Evolutionary conservation across 73 alveolate genomes (phyloP).

Genomic region (Paramecium sonneborni): DNA sequence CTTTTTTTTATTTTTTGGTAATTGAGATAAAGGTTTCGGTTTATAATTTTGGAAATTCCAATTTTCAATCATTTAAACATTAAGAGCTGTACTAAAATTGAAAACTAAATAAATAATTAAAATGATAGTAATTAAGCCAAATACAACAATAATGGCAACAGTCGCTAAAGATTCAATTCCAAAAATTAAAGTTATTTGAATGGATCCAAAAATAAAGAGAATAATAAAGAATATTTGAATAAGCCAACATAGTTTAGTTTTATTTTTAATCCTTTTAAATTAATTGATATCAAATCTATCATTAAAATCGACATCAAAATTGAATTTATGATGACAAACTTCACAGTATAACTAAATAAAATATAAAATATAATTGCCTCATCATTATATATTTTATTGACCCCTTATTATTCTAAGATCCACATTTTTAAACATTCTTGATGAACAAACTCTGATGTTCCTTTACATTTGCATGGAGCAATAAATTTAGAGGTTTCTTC

Average conservation of each 20-base stretch:
- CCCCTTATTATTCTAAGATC: conserved; percentile 41
- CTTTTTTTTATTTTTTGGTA: not conserved
- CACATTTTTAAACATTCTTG: conserved; percentile 61
- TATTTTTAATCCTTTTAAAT: not conserved
- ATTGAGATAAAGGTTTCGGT: not conserved
- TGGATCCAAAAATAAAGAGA: not conserved
- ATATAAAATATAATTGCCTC: not conserved
- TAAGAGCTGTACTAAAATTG: not conserved
- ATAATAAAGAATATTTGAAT: not conserved
- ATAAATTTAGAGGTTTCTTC: conserved; percentile 62
- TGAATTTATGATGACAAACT: not conserved
- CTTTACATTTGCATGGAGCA: conserved; percentile 61
- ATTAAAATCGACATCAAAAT: not conserved
- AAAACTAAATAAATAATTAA: not conserved
- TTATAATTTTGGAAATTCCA: not conserved
- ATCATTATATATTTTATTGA: not conserved
- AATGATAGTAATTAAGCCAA: not conserved
- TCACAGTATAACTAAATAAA: not conserved
- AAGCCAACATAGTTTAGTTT: conserved; percentile 1
- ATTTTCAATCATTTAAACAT: not conserved
- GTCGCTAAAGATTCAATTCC: not conserved
- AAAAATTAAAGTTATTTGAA: not conserved
- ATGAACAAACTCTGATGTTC: conserved; percentile 39
- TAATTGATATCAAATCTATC: not conserved
- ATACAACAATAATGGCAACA: not conserved